phyloP scores from a whole-genome alignment of 179 eudicot species.

The Silene noctiflora region DNA sequence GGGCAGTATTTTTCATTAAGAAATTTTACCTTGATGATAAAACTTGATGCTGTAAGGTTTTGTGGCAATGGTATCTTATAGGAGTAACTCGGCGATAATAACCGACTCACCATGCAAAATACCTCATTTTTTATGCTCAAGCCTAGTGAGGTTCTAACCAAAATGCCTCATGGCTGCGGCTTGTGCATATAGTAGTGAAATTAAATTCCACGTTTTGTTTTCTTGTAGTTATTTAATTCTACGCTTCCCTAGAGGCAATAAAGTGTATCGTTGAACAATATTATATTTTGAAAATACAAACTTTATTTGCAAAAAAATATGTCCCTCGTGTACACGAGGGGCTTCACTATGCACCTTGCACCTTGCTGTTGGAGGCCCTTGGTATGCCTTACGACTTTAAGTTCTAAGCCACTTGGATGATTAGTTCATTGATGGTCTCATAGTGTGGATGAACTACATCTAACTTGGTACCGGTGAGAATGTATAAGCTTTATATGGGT shows the following conservation, averaged over 20 bases:
- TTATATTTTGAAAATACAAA: not conserved
- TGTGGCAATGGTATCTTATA: not conserved
- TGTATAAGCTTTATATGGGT: not conserved
- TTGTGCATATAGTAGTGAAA: not conserved
- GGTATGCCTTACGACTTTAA: not conserved
- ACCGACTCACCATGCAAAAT: not conserved
- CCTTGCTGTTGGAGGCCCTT: not conserved
- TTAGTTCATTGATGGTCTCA: not conserved
- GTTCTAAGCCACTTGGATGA: not conserved
- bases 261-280: not conserved
- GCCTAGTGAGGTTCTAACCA: not conserved
- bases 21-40: not conserved
- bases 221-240: not conserved
- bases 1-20: not conserved
- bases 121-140: not conserved
- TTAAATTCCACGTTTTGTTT: not conserved
- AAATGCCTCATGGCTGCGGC: not conserved
- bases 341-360: not conserved
- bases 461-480: not conserved
- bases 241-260: not conserved
- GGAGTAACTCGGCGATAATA: not conserved
- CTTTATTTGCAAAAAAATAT: not conserved
- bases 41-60: not conserved
- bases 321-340: not conserved
- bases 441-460: not conserved